These are phyloP conservation scores for Pleurotus eryngii DNA, from an alignment of 768 basidiomycete genomes.

Conservation along the genomic window DNA sequence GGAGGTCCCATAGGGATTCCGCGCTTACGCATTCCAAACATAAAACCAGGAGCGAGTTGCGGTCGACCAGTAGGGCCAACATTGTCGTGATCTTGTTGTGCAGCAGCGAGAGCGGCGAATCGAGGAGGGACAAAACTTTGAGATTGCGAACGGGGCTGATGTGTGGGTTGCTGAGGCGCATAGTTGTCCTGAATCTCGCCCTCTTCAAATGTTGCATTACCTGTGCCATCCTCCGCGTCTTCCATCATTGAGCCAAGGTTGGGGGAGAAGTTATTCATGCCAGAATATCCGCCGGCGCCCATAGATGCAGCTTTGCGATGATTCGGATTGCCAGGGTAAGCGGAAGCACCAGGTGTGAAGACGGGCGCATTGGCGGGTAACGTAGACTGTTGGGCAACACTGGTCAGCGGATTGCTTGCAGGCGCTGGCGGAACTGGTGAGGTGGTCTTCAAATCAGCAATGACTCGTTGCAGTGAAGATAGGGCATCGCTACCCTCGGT, in stretches of 20 bases:
- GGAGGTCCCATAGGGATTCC: constrained; percentile 62
- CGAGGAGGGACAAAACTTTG: constrained; percentile 88
- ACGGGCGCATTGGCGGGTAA: constrained; percentile 66
- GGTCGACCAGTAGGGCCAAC: constrained; percentile 78
- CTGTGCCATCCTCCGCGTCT: constrained; percentile 64
- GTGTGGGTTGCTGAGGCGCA: constrained; percentile 38
- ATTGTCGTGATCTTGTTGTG: constrained; percentile 62
- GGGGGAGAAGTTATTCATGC: constrained; percentile 70
- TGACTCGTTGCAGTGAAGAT: constrained; percentile 88
- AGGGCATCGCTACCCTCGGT: constrained; percentile 76
- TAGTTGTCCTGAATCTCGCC: constrained; percentile 73
- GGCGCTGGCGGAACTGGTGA: constrained; percentile 54
- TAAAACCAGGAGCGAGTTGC: constrained; percentile 88
- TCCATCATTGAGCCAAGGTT: constrained; percentile 84
- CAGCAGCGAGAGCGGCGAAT: constrained; percentile 76
- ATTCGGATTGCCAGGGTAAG: constrained; percentile 59
- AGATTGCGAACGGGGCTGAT: constrained; percentile 72
- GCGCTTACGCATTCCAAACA: constrained; percentile 74
- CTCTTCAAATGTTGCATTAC: constrained; percentile 54
- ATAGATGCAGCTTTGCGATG: constrained; percentile 84
- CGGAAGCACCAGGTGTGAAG: constrained; percentile 67
- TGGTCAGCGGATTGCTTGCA: constrained; percentile 39
- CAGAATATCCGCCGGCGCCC: constrained; percentile 55
- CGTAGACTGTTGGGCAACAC: constrained; percentile 49
- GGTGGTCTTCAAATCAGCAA: constrained; percentile 88